These are phyloP conservation scores for Vigna reflexopilosa DNA, from an alignment of 306 rosid species.

Conservation along the genomic window DNA sequence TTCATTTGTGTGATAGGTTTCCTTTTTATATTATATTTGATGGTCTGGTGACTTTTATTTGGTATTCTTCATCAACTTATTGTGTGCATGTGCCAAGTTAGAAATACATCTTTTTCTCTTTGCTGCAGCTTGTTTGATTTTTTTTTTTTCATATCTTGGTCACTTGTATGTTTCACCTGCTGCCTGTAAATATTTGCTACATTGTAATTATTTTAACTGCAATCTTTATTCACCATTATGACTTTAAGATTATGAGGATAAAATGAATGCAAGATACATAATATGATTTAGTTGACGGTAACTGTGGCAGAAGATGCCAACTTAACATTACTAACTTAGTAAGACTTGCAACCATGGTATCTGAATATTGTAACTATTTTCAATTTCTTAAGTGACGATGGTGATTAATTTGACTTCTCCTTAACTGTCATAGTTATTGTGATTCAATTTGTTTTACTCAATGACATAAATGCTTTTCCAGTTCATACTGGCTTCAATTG, in stretches of 20 bases:
- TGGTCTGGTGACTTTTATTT: not conserved
- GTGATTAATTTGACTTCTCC: conserved; percentile 16
- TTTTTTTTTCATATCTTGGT: not conserved
- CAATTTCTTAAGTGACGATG: not conserved
- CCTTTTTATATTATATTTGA: not conserved
- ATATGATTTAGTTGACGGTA: not conserved
- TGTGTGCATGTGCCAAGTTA: not conserved
- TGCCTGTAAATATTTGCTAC: conserved; percentile 2
- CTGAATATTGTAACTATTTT: not conserved
- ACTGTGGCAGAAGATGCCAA: not conserved
- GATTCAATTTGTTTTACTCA: not conserved
- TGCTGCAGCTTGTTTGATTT: not conserved
- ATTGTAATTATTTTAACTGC: not conserved
- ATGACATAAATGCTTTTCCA: too few species aligned
- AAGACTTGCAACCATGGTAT: not conserved
- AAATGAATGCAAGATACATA: not conserved
- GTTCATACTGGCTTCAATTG: not conserved
- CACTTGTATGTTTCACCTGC: not conserved
- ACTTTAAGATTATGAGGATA: not conserved
- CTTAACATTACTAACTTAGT: not conserved
- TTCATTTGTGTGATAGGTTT: not conserved
- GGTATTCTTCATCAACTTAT: not conserved
- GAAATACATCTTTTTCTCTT: not conserved
- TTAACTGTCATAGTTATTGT: not conserved
- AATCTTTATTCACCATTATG: not conserved